These are phyloP conservation scores for Russula sp. DNA, from an alignment of 768 basidiomycete genomes.

Conservation along the genomic window DNA sequence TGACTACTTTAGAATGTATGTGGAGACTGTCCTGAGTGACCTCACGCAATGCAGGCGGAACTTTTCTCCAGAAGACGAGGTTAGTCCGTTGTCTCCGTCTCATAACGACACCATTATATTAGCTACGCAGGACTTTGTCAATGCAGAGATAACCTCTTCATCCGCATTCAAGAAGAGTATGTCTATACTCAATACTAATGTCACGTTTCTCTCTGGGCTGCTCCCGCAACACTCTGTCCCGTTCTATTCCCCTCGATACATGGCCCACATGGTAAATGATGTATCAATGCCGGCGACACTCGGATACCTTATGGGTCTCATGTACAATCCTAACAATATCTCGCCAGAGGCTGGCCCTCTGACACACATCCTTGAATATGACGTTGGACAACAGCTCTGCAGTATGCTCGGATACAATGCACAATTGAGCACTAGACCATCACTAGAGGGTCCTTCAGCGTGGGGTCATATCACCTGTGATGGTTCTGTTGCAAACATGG, in stretches of 20 bases:
- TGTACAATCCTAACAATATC: slow-evolving; percentile 41
- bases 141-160: slow-evolving; percentile 19
- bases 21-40: slow-evolving; percentile 25
- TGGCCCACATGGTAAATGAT: slow-evolving; percentile 35
- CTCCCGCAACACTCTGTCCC: slow-evolving; percentile 32
- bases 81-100: slow-evolving; percentile 7
- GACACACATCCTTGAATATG: slow-evolving; percentile 33
- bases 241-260: slow-evolving; percentile 36
- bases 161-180: slow-evolving; percentile 22
- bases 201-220: slow-evolving; percentile 18
- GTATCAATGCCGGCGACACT: slow-evolving; percentile 27
- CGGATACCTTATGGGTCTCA: slow-evolving; percentile 24
- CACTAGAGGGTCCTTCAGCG: slow-evolving; percentile 1
- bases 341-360: slow-evolving; percentile 36
- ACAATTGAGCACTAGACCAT: not conserved
- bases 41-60: slow-evolving; percentile 24
- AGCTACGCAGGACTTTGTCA: slow-evolving; percentile 23
- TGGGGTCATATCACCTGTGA: slow-evolving; percentile 42
- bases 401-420: slow-evolving; percentile 34
- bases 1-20: slow-evolving; percentile 25
- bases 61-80: slow-evolving; percentile 30
- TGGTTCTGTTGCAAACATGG: slow-evolving; percentile 41
- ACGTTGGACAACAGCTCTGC: slow-evolving; percentile 36
- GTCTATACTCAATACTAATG: slow-evolving; percentile 21
- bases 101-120: not conserved